Percentiles rank a stretch among this genome's conserved stretches.
Conservation (phyloP, 441 rosid genomes). For the Pelargonium citronellum region DNA sequence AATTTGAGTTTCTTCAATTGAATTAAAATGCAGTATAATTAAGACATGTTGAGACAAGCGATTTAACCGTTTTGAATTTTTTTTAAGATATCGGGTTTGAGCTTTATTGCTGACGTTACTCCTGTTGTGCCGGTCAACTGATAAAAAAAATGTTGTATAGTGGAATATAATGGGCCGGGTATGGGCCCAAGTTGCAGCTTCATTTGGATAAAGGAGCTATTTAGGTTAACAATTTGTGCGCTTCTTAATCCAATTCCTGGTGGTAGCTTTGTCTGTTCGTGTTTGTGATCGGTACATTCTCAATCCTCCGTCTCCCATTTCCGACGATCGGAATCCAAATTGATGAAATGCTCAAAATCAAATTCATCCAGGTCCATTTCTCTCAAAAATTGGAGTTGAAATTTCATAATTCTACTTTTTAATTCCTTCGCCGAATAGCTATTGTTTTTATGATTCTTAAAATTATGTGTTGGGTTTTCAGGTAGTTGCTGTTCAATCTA, state of each 20-base stretch:
- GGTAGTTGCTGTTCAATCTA: neutral
- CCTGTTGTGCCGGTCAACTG: no score
- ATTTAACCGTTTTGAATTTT: no score
- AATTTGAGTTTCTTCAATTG: no score
- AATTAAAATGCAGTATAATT: no score
- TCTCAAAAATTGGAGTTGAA: neutral
- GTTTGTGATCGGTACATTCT: neutral
- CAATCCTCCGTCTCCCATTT: neutral
- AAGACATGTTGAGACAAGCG: no score
- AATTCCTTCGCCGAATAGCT: neutral
- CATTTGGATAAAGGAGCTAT: no score
- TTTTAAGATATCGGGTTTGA: no score
- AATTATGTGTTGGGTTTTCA: neutral
- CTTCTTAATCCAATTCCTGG: neutral
- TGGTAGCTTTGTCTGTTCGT: neutral
- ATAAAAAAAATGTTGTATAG: no score
- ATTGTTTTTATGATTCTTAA: neutral
- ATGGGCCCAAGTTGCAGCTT: neutral
- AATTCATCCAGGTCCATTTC: neutral
- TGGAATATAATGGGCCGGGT: no score
- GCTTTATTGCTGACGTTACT: no score
- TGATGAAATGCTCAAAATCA: neutral
- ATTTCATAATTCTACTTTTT: neutral
- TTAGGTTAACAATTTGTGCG: neutral
- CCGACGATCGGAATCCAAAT: neutral